Evolutionary conservation across 306 rosid genomes (phyloP).

Genomic region (Vachellia pachyceras): DNA sequence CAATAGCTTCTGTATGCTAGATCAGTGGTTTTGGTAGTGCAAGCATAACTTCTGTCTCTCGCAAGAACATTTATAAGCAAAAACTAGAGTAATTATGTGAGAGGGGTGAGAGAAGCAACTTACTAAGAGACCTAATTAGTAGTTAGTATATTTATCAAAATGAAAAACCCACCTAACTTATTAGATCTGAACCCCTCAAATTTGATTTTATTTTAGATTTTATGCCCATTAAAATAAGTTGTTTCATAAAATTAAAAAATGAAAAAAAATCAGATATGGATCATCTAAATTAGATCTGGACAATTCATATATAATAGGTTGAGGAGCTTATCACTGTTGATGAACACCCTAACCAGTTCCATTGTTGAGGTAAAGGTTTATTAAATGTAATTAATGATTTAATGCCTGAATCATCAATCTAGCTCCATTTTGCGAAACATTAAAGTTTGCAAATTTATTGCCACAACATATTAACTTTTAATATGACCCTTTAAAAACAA

Average conservation of each 20-base stretch:
- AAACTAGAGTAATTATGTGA: neutral
- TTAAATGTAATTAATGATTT: neutral
- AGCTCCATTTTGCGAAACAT: neutral
- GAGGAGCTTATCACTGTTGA: no score
- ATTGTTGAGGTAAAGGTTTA: constrained; percentile 7
- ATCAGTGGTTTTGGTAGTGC: constrained; percentile 24
- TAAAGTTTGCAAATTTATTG: neutral
- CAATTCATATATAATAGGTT: no score
- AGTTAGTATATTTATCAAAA: no score
- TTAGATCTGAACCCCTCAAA: no score
- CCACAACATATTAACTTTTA: neutral
- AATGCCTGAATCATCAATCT: neutral
- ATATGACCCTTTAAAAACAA: neutral
- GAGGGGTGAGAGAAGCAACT: constrained; percentile 11
- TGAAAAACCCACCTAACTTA: no score
- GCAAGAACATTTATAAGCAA: constrained; percentile 22
- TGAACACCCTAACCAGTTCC: no score
- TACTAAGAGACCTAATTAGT: no score
- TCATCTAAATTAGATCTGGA: no score
- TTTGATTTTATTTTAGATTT: no score
- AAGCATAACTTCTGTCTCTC: constrained; percentile 27
- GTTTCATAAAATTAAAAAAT: no score
- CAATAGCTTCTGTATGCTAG: neutral
- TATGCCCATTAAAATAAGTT: no score
- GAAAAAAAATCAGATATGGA: no score